A percentile compares a stretch with the other conserved stretches of the same genome.
Evolutionary conservation across 2,329 filamentous ascomycete species (phyloP).

Genomic region (Fusarium acutatum): DNA sequence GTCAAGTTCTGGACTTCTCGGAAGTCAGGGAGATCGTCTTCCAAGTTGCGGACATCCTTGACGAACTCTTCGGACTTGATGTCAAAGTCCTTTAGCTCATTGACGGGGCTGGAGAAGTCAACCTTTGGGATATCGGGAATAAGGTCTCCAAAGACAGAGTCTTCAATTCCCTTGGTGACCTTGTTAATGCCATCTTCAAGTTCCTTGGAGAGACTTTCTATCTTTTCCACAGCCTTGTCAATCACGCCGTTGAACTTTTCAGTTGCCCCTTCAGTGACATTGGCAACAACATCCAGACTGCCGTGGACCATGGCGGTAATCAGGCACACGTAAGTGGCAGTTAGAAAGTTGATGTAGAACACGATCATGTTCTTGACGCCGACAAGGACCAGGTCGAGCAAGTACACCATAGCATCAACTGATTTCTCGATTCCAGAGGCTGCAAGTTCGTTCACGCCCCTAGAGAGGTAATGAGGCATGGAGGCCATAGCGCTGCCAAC

Average conservation of each 20-base stretch:
- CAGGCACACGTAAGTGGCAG: slow-evolving; percentile 88
- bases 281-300: slow-evolving; percentile 73
- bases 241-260: slow-evolving; percentile 60
- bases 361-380: slow-evolving; percentile 87
- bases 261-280: slow-evolving; percentile 62
- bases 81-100: slow-evolving; percentile 73
- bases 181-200: slow-evolving; percentile 58
- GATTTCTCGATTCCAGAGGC: slow-evolving; percentile 82
- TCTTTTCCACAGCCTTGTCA: slow-evolving; percentile 63
- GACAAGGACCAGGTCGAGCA: slow-evolving; percentile 81
- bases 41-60: slow-evolving; percentile 74
- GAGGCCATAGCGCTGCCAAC: slow-evolving; percentile 96
- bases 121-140: slow-evolving; percentile 59
- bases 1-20: slow-evolving; percentile 85
- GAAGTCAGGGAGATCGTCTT: slow-evolving; percentile 83
- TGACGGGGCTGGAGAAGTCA: slow-evolving; percentile 71
- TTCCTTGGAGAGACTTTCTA: slow-evolving; percentile 66
- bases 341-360: slow-evolving; percentile 92
- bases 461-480: slow-evolving; percentile 94
- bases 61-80: slow-evolving; percentile 74
- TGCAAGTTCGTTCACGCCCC: slow-evolving; percentile 86
- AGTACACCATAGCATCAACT: slow-evolving; percentile 79
- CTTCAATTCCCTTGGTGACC: slow-evolving; percentile 55
- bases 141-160: slow-evolving; percentile 60
- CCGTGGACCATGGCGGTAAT: slow-evolving; percentile 85